phyloP scores from a whole-genome alignment of 331 rosid species.

The Malus hybrid region DNA sequence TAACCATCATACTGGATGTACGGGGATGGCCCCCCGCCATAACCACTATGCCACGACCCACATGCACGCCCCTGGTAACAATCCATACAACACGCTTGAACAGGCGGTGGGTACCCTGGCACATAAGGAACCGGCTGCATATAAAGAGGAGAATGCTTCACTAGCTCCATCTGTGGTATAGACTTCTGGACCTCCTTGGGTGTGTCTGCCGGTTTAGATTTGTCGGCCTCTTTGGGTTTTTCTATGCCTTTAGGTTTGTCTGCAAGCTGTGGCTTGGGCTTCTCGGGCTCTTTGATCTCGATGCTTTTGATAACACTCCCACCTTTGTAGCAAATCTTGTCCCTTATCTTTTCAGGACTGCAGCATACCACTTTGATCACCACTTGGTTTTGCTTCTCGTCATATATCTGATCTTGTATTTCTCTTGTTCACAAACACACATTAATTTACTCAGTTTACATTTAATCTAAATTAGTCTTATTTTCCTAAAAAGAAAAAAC shows the following conservation, averaged over 20 bases:
- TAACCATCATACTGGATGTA: constrained; percentile 34
- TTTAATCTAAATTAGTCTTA: background rate
- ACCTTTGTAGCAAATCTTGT: constrained; percentile 45
- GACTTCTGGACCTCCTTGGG: too few species aligned
- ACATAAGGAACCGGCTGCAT: too few species aligned
- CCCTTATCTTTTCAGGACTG: constrained; percentile 56
- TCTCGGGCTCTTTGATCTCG: constrained; percentile 34
- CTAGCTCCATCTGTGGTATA: too few species aligned
- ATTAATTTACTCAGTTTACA: constrained; percentile 23
- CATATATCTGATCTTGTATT: constrained; percentile 51
- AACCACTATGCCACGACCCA: constrained; percentile 22
- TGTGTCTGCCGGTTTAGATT: too few species aligned
- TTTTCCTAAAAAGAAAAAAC: too few species aligned
- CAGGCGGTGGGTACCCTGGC: background rate
- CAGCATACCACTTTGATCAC: constrained; percentile 60
- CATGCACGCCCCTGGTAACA: constrained; percentile 28
- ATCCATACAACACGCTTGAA: constrained; percentile 8
- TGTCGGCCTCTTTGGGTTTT: too few species aligned
- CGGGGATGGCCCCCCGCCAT: constrained; percentile 23
- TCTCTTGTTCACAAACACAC: constrained; percentile 30
- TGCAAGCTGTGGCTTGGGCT: background rate
- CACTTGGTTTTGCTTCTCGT: constrained; percentile 52
- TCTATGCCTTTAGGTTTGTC: too few species aligned
- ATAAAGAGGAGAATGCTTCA: too few species aligned
- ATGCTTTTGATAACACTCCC: constrained; percentile 45